phyloP scores from a whole-genome alignment of 768 basidiomycete species.

The Suillus sp. region DNA sequence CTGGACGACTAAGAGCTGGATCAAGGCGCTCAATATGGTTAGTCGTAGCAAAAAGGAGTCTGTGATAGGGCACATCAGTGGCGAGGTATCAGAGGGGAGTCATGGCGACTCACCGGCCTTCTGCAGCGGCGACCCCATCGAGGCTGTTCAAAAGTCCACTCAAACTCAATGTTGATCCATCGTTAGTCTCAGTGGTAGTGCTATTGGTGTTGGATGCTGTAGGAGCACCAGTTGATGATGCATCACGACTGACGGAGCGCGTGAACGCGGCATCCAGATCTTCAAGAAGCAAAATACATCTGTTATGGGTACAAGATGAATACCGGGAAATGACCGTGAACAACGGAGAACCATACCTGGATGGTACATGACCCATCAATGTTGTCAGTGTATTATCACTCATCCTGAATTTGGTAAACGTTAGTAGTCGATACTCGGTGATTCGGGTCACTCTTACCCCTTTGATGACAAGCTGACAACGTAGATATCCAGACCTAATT shows the following conservation, averaged over 20 bases:
- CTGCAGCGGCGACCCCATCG: slow-evolving; percentile 83
- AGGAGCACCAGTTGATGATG: slow-evolving; percentile 75
- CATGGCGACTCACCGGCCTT: slow-evolving; percentile 67
- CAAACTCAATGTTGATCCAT: slow-evolving; percentile 82
- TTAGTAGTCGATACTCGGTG: slow-evolving; percentile 9
- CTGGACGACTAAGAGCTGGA: slow-evolving; percentile 84
- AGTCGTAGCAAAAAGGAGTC: slow-evolving; percentile 87
- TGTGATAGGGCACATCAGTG: slow-evolving; percentile 65
- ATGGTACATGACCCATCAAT: slow-evolving; percentile 86
- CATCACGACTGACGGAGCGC: slow-evolving; percentile 81
- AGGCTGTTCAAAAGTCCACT: slow-evolving; percentile 86
- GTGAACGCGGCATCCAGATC: slow-evolving; percentile 94
- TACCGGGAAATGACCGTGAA: slow-evolving; percentile 17
- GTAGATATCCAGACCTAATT: slow-evolving; percentile 87
- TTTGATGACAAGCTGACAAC: slow-evolving; percentile 88
- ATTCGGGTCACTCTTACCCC: slow-evolving; percentile 52
- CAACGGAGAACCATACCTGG: slow-evolving; percentile 51
- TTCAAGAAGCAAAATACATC: slow-evolving; percentile 91
- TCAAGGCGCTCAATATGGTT: slow-evolving; percentile 95
- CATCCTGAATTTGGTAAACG: slow-evolving; percentile 54
- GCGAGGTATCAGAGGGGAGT: slow-evolving; percentile 52
- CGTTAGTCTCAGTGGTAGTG: slow-evolving; percentile 50
- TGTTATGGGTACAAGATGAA: slow-evolving; percentile 31
- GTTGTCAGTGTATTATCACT: slow-evolving; percentile 87
- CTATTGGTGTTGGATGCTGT: slow-evolving; percentile 44